Conservation (phyloP, 169 alveolate genomes). For the Plasmodium ovale region DNA sequence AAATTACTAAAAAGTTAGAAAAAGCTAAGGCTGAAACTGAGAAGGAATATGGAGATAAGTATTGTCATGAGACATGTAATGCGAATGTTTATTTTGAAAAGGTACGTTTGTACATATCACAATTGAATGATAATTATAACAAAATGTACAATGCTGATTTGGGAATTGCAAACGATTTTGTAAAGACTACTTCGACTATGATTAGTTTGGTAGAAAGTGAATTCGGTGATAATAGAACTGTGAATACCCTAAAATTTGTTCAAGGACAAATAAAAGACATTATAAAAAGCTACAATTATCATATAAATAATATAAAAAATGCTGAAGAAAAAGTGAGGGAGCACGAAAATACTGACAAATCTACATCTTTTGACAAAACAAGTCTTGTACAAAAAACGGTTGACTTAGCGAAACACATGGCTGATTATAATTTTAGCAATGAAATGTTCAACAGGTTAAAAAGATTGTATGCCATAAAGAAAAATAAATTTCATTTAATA, state of each 20-base stretch:
- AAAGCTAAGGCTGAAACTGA: background rate
- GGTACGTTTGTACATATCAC: background rate
- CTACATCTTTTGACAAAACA: background rate
- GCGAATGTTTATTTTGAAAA: slow-evolving; percentile 1
- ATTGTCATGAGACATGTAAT: slow-evolving; percentile 8
- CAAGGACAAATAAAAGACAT: slow-evolving; percentile 4
- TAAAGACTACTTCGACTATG: background rate
- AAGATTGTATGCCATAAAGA: slow-evolving; percentile 1
- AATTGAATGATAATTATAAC: background rate
- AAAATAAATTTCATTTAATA: background rate
- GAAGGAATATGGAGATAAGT: background rate
- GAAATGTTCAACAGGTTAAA: slow-evolving; percentile 21
- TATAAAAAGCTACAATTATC: slow-evolving; percentile 25
- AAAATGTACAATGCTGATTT: background rate
- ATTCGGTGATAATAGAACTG: background rate
- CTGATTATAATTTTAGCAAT: slow-evolving; percentile 6
- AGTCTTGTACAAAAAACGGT: slow-evolving; percentile 2
- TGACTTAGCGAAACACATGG: slow-evolving; percentile 16
- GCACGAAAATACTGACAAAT: background rate
- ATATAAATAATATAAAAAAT: slow-evolving; percentile 13
- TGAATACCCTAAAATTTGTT: slow-evolving; percentile 8
- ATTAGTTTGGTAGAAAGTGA: background rate
- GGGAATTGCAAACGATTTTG: slow-evolving; percentile 8
- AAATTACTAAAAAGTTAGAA: background rate
- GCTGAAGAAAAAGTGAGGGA: background rate